Base-by-base conservation (phyloP, 441 rosid genomes). In the Croton laevigatus region DNA sequence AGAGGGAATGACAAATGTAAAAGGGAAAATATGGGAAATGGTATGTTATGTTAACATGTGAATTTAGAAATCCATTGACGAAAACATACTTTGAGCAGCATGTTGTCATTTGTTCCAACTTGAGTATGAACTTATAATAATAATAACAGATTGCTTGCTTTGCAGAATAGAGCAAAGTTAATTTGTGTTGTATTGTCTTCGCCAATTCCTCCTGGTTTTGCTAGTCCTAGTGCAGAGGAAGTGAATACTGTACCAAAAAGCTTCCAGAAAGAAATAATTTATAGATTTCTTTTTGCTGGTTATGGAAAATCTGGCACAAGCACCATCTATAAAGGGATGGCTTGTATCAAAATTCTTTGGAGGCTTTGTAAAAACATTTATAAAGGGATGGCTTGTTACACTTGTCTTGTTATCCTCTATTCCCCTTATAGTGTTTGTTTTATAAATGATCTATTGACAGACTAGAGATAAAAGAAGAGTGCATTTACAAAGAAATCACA, bases 241-340 rank as follows among this genome's bases (percentile, higher is more conserved):
- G 73, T 70, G 65, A 81, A 85, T 78, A 83, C 76, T 80, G 62
- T 76, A 72, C 75, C 81, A 57, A 83, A 82, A 68, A 81, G 44
- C 62, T 59, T 34, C 40, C 16, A 59, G n/a, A 38, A 34, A 42
- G 16, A 82, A 70, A 74, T 7, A 63, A 71, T 83, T 69, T 78
- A 78, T 69, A 93, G 88, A 59, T 81, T 89, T 72, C 92, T 95
- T 65, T 85, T 95, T 73, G 89, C 93, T 72, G 99, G 99, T 60
- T 77, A 49, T 73, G 82, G 67, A 27, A 91, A 91, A 71, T 91
- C 98, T 69, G 99, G 99, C 65, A 59, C 44, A 13, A 87, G 99
- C 71, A 91, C 97, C 36, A 86, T 95, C 73, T 95, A 89, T 81
- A 95, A 95, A 80, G n/a, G n/a, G n/a, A n/a, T n/a, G n/a, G n/a